A percentile compares a stretch with the other conserved stretches of the same genome.
Evolutionary conservation across 257 asterid species (phyloP).

Genomic region (Capsicum chinense): DNA sequence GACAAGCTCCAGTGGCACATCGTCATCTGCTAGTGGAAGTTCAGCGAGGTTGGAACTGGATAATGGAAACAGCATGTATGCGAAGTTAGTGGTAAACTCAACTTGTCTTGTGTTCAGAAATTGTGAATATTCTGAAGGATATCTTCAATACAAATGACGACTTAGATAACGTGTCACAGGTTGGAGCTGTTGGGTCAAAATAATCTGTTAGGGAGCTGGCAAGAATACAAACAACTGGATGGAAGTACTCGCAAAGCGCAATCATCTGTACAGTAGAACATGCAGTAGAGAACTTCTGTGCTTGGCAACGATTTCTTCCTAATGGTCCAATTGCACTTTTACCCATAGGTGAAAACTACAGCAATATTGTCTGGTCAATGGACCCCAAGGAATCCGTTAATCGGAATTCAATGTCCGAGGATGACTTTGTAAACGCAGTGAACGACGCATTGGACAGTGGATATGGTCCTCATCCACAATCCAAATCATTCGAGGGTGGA

Average conservation of each 20-base stretch:
- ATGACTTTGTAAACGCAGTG: conserved; percentile 65
- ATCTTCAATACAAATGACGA: background rate
- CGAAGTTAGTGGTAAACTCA: conserved; percentile 84
- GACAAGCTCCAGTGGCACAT: conserved; percentile 32
- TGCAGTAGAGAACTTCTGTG: conserved; percentile 59
- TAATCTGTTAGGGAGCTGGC: conserved; percentile 87
- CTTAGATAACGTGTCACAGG: conserved; percentile 48
- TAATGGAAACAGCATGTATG: conserved; percentile 70
- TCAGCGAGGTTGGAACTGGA: conserved; percentile 71
- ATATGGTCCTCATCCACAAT: conserved; percentile 79
- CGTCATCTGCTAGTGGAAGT: conserved; percentile 53
- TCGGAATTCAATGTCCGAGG: conserved; percentile 66
- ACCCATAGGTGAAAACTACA: conserved; percentile 80
- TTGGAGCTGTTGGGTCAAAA: conserved; percentile 96
- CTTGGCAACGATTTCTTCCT: conserved; percentile 93
- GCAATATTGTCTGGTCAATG: conserved; percentile 99
- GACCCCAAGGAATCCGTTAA: conserved; percentile 67
- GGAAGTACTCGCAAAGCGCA: conserved; percentile 94
- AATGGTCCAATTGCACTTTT: conserved; percentile 94
- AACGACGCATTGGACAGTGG: conserved; percentile 74
- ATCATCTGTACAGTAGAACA: conserved; percentile 90
- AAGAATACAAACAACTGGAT: conserved; percentile 85
- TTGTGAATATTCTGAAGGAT: conserved; percentile 20
- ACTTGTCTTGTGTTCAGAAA: background rate
- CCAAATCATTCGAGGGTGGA: conserved; percentile 45